Conservation (phyloP, 2,329 filamentous ascomycete genomes). For the Epichloe sylvatica region DNA sequence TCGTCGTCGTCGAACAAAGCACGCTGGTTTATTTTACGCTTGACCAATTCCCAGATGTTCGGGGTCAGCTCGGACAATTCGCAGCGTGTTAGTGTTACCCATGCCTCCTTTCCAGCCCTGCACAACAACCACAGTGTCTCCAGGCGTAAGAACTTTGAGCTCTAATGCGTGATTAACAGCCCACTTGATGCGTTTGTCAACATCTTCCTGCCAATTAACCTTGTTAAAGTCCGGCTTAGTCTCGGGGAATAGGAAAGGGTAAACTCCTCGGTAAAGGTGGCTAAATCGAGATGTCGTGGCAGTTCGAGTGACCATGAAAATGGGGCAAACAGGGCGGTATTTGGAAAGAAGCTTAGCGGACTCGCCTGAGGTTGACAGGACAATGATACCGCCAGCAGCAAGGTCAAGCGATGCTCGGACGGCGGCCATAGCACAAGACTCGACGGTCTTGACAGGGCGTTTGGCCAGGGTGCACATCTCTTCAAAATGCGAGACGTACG, state of each 20-base stretch:
- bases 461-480: conserved; percentile 76
- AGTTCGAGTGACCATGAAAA: conserved; percentile 97
- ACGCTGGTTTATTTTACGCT: conserved; percentile 7
- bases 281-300: conserved; percentile 72
- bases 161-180: conserved; percentile 76
- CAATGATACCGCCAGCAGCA: conserved; percentile 90
- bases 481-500: conserved; percentile 92
- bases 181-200: conserved; percentile 96
- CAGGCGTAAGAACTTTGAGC: conserved; percentile 59
- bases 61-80: conserved; percentile 47
- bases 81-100: conserved; percentile 77
- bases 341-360: conserved; percentile 94
- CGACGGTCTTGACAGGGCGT: conserved; percentile 72
- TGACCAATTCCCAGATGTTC: conserved; percentile 44
- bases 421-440: conserved; percentile 94
- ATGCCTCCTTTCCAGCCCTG: conserved; percentile 87
- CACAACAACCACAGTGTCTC: conserved; percentile 67
- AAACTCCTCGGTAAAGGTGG: conserved; percentile 94
- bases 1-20: background rate
- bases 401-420: conserved; percentile 92
- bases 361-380: conserved; percentile 87
- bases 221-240: conserved; percentile 86
- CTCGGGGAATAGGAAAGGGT: conserved; percentile 91
- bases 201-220: conserved; percentile 96
- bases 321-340: conserved; percentile 96